phyloP scores from a whole-genome alignment of 495 filamentous ascomycete genomes.

The Echria macrotheca region DNA sequence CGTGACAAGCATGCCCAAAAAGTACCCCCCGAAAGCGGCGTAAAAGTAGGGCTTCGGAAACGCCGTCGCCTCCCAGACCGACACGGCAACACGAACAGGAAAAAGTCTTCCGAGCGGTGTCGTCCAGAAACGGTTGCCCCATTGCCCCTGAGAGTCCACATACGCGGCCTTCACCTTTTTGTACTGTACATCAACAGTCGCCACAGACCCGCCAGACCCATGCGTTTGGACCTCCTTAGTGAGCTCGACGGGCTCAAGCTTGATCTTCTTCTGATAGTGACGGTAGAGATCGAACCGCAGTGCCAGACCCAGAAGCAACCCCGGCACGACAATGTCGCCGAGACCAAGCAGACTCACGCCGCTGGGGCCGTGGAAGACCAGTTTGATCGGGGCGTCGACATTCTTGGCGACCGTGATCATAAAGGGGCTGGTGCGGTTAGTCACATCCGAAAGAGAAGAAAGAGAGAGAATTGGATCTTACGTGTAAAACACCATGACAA shows the following conservation, averaged over 20 bases:
- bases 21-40: conserved; percentile 71
- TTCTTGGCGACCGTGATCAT: conserved; percentile 94
- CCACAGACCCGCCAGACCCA: conserved; percentile 30
- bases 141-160: conserved; percentile 56
- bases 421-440: conserved; percentile 63
- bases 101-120: conserved; percentile 24
- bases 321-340: conserved; percentile 91
- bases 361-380: conserved; percentile 70
- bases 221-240: conserved; percentile 25
- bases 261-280: conserved; percentile 57
- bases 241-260: conserved; percentile 31
- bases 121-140: conserved; percentile 86
- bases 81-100: conserved; percentile 36
- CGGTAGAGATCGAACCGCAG: conserved; percentile 86
- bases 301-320: conserved; percentile 82
- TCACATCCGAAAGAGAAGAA: too few relatives aligned
- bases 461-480: too few relatives aligned
- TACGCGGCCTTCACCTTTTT: conserved; percentile 52
- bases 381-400: conserved; percentile 89
- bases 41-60: conserved; percentile 91
- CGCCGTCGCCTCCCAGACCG: conserved; percentile 36
- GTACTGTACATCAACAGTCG: conserved; percentile 24
- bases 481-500: conserved; percentile 97
- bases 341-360: conserved; percentile 81
- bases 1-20: conserved; percentile 72